Percentiles rank a stretch among this genome's conserved stretches.
Evolutionary conservation across 2,329 filamentous ascomycete species (phyloP).

Genomic region (Dactylellina cionopaga): DNA sequence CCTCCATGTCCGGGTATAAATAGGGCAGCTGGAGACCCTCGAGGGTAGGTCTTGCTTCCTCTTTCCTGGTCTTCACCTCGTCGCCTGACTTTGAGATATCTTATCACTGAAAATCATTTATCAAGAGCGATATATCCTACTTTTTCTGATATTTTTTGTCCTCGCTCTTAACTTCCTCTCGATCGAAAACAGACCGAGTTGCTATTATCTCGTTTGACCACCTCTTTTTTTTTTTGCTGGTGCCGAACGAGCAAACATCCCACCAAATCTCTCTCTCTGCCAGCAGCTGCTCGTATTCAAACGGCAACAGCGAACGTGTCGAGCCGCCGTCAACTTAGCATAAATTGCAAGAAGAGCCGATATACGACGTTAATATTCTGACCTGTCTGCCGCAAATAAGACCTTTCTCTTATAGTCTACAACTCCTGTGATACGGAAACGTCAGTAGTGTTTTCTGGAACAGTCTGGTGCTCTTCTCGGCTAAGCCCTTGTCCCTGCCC

Average conservation of each 20-base stretch:
- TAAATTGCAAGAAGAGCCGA: too few species aligned
- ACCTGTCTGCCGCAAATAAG: slow-evolving; percentile 2
- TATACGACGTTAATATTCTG: background rate
- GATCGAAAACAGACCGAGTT: background rate
- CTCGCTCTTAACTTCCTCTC: too few species aligned
- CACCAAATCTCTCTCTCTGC: background rate
- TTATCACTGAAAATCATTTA: background rate
- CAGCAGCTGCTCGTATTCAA: too few species aligned
- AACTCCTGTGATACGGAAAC: background rate
- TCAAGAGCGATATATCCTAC: background rate
- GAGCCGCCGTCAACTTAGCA: background rate
- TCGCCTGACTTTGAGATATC: slow-evolving; percentile 2
- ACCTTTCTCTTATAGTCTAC: too few species aligned
- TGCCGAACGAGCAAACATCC: background rate
- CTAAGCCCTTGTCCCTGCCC: slow-evolving; percentile 25
- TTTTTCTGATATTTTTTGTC: background rate
- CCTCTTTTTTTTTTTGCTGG: background rate
- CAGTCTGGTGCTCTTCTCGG: too few species aligned
- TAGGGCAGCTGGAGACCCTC: slow-evolving; percentile 41
- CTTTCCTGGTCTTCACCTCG: slow-evolving; percentile 8
- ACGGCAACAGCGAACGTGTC: background rate
- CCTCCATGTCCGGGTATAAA: slow-evolving; percentile 50
- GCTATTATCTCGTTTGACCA: background rate
- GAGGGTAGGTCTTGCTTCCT: slow-evolving; percentile 3
- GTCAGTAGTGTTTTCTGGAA: too few species aligned